Conservation (phyloP, 257 asterid species). For the Handroanthus guayacan region DNA sequence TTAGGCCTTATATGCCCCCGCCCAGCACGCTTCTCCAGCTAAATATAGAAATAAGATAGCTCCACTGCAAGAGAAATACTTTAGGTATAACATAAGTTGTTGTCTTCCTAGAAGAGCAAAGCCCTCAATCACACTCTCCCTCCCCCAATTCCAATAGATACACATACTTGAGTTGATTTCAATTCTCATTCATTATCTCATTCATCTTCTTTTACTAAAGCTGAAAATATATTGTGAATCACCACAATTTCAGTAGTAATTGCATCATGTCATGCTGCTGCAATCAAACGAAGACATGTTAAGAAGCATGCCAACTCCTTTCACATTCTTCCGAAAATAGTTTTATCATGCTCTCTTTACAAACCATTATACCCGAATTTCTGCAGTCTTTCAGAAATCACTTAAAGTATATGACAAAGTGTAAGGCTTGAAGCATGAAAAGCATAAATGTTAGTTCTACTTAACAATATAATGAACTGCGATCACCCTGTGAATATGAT, state of each 20-base stretch:
- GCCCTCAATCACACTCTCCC: neutral
- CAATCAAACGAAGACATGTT: neutral
- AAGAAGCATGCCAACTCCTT: neutral
- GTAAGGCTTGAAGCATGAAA: neutral
- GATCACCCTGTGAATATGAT: neutral
- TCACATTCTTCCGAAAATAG: neutral
- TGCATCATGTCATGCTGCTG: neutral
- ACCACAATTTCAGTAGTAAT: neutral
- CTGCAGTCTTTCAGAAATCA: conserved; percentile 8
- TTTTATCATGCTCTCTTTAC: neutral
- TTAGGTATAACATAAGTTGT: neutral
- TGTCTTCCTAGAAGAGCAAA: neutral
- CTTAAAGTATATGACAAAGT: neutral
- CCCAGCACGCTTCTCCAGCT: neutral
- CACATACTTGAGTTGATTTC: neutral
- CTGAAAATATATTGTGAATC: neutral
- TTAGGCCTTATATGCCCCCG: no score
- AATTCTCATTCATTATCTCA: neutral
- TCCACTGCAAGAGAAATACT: neutral
- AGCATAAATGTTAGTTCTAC: neutral
- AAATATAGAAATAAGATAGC: neutral
- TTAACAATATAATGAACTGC: conserved; percentile 4
- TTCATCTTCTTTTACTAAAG: neutral
- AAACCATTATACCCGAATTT: conserved; percentile 20
- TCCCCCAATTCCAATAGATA: neutral